phyloP scores from a whole-genome alignment of 306 rosid species.

The Astragalus membranaceus region DNA sequence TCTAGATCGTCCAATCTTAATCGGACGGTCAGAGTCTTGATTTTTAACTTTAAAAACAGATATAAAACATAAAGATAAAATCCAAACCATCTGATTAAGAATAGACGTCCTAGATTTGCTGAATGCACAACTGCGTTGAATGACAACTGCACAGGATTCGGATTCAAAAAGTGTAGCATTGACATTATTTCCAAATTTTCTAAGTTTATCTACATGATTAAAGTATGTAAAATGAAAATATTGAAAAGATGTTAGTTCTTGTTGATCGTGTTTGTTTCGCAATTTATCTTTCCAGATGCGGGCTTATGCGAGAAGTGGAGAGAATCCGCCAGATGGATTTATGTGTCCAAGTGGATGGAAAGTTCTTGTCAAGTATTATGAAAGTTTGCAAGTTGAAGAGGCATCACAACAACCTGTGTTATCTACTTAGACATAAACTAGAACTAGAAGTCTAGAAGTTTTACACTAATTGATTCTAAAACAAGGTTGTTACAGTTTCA shows the following conservation, averaged over 20 bases:
- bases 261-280: neutral
- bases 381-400: conserved; percentile 77
- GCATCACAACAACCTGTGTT: conserved; percentile 48
- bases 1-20: too few species aligned
- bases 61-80: too few species aligned
- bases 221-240: neutral
- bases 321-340: conserved; percentile 91
- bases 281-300: conserved; percentile 60
- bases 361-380: conserved; percentile 74
- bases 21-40: too few species aligned
- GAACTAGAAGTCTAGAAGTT: conserved; percentile 11
- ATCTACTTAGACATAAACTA: conserved; percentile 38
- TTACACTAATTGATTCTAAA: conserved; percentile 8
- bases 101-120: too few species aligned
- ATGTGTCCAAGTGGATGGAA: conserved; percentile 98
- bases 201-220: neutral
- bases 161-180: neutral
- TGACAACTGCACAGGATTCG: too few species aligned
- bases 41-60: too few species aligned
- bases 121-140: too few species aligned
- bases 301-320: conserved; percentile 73
- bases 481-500: conserved; percentile 3
- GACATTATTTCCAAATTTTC: neutral
- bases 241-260: neutral
- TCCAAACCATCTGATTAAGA: too few species aligned